phyloP scores from a whole-genome alignment of 306 rosid genomes.

The Inga laurina region DNA sequence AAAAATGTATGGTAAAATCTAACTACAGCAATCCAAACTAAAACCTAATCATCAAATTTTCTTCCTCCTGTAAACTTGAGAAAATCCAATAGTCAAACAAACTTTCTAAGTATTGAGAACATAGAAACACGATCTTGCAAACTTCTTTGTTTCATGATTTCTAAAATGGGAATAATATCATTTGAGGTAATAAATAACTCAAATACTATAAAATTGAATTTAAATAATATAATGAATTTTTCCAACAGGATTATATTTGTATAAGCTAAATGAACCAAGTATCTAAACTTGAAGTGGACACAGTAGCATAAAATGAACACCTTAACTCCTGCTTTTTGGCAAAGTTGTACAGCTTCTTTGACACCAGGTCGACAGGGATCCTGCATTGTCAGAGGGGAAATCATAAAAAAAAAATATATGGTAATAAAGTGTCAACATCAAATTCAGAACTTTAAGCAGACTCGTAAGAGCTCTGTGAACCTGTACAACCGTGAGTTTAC shows the following conservation, averaged over 20 bases:
- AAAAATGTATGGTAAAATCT: neutral
- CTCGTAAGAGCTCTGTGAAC: neutral
- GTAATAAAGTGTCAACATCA: neutral
- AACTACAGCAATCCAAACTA: neutral
- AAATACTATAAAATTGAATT: neutral
- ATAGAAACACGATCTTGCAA: neutral
- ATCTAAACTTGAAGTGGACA: slow-evolving; percentile 2
- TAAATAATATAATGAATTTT: neutral
- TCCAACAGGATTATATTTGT: neutral
- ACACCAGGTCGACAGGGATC: slow-evolving; percentile 96
- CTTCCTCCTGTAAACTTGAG: neutral
- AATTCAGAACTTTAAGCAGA: neutral
- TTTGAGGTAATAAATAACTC: neutral
- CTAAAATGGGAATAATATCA: neutral
- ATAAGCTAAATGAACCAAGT: neutral
- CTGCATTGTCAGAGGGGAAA: slow-evolving; percentile 40
- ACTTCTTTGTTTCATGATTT: neutral
- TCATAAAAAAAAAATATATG: slow-evolving; percentile 1
- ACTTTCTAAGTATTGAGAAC: neutral
- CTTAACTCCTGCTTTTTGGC: slow-evolving; percentile 96
- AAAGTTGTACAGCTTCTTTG: slow-evolving; percentile 67
- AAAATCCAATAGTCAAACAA: neutral
- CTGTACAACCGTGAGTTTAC: neutral
- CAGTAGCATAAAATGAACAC: slow-evolving; percentile 39
- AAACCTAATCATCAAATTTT: neutral